Conservation (phyloP, 108 stramenopile genomes). For the Nitzschia sp. region DNA sequence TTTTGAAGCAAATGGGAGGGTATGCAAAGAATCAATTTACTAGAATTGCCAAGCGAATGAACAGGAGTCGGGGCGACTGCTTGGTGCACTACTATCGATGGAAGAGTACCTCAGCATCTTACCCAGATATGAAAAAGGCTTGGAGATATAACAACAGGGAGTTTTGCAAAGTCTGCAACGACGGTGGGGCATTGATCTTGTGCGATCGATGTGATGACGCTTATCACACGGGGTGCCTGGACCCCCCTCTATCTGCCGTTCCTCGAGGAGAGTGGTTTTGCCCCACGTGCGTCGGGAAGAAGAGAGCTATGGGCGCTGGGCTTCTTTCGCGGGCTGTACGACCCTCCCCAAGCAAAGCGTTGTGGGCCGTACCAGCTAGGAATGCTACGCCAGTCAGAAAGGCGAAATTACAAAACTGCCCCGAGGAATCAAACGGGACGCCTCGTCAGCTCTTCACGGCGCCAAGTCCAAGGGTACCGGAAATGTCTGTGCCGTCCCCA, state of each 20-base stretch:
- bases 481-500: too few relatives aligned
- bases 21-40: conserved; percentile 38
- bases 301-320: background rate
- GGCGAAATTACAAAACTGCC: background rate
- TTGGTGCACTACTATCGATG: conserved; percentile 64
- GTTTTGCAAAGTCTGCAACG: conserved; percentile 50
- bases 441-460: too few relatives aligned
- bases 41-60: conserved; percentile 49
- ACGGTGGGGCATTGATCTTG: conserved; percentile 55
- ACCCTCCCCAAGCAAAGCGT: background rate
- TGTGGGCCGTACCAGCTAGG: background rate
- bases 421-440: too few relatives aligned
- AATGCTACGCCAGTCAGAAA: background rate
- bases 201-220: conserved; percentile 81
- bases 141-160: conserved; percentile 54
- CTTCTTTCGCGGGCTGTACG: background rate
- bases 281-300: conserved; percentile 39
- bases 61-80: conserved; percentile 46
- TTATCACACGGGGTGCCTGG: conserved; percentile 72
- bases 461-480: too few relatives aligned
- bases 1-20: background rate
- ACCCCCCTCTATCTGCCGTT: conserved; percentile 61
- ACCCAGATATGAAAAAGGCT: conserved; percentile 41
- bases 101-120: conserved; percentile 31
- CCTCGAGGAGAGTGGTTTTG: conserved; percentile 88